phyloP scores from a whole-genome alignment of 352 stramenopile species.

The Globisporangium cylindrosporum region DNA sequence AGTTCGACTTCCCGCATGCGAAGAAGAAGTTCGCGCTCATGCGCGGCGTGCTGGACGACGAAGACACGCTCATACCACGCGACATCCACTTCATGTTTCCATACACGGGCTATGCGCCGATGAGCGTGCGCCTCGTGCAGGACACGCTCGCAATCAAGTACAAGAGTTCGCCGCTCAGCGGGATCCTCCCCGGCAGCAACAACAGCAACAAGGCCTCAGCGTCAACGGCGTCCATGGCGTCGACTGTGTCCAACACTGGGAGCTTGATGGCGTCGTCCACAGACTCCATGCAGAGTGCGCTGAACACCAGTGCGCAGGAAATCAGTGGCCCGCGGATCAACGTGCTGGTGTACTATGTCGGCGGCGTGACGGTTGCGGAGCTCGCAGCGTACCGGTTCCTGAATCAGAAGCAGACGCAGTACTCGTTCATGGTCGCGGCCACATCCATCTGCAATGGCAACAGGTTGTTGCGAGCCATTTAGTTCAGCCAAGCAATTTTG shows the following conservation, averaged over 20 bases:
- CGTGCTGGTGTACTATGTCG: slow-evolving; percentile 83
- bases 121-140: slow-evolving; percentile 82
- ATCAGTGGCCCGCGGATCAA: slow-evolving; percentile 2
- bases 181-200: slow-evolving; percentile 11
- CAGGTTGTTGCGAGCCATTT: slow-evolving; percentile 60
- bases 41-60: slow-evolving; percentile 40
- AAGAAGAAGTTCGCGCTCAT: slow-evolving; percentile 42
- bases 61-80: slow-evolving; percentile 39
- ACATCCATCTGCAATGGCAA: slow-evolving; percentile 75
- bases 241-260: neutral
- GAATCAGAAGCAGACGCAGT: slow-evolving; percentile 62
- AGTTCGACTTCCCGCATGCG: slow-evolving; percentile 59
- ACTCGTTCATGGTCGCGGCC: slow-evolving; percentile 62
- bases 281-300: slow-evolving; percentile 6
- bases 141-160: slow-evolving; percentile 67
- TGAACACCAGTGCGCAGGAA: neutral
- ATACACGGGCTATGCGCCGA: slow-evolving; percentile 79
- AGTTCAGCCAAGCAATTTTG: slow-evolving; percentile 6
- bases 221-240: slow-evolving; percentile 5
- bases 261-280: neutral
- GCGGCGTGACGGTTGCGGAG: slow-evolving; percentile 80
- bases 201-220: slow-evolving; percentile 6
- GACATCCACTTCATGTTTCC: slow-evolving; percentile 88
- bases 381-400: slow-evolving; percentile 74
- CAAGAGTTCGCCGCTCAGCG: slow-evolving; percentile 29